These are phyloP conservation scores for Tubosaeta brunneosetosa DNA, from an alignment of 768 basidiomycete genomes.

Conservation along the genomic window DNA sequence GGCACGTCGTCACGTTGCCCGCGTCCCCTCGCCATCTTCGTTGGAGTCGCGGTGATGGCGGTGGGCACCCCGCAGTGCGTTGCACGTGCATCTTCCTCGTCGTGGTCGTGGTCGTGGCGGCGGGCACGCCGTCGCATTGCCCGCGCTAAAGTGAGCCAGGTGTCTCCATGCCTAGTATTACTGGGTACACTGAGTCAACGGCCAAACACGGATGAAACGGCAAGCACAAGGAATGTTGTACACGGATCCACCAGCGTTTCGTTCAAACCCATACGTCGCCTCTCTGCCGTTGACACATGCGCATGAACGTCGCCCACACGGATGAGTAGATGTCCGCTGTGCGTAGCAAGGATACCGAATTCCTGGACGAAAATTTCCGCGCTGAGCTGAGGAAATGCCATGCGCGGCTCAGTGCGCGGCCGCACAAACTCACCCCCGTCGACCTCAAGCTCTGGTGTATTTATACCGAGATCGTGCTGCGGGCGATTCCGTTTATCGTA, in stretches of 20 bases:
- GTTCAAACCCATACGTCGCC: constrained; percentile 13
- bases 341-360: constrained; percentile 22
- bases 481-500: constrained; percentile 20
- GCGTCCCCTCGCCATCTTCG: no score
- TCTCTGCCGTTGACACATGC: background rate
- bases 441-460: constrained; percentile 26
- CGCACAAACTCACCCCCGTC: constrained; percentile 20
- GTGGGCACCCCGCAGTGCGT: no score
- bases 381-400: constrained; percentile 21
- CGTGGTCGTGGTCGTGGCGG: no score
- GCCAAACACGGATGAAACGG: constrained; percentile 21
- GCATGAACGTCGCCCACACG: background rate
- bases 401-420: constrained; percentile 5
- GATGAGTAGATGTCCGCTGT: constrained; percentile 23
- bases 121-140: no score
- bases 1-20: no score
- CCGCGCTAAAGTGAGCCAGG: constrained; percentile 17
- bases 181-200: no score
- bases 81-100: no score
- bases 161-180: constrained; percentile 27
- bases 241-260: constrained; percentile 17
- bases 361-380: constrained; percentile 25
- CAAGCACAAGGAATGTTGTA: constrained; percentile 27
- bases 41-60: no score
- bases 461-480: constrained; percentile 28